Evolutionary conservation across 495 filamentous ascomycete genomes (phyloP).

Genomic region (Penicillium verhagenii): DNA sequence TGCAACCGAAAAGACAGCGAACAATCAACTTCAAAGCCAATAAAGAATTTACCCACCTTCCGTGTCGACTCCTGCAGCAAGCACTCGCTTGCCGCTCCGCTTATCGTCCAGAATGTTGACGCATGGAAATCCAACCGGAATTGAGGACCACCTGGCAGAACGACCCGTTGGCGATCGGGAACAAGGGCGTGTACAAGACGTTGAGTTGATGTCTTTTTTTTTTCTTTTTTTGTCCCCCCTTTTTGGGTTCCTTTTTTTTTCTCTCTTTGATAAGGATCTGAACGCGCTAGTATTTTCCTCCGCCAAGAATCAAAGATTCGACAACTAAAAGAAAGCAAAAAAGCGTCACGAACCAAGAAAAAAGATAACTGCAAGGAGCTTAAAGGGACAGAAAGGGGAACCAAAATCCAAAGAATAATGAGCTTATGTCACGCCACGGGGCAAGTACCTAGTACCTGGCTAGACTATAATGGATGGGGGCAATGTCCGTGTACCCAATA

Average conservation of each 20-base stretch:
- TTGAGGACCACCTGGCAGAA: conserved; percentile 29
- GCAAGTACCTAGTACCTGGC: conserved; percentile 5
- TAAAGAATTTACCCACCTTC: conserved; percentile 41
- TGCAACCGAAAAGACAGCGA: neutral
- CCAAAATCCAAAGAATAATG: conserved; percentile 6
- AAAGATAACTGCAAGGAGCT: conserved; percentile 2
- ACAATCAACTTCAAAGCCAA: conserved; percentile 1
- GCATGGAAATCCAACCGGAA: conserved; percentile 45
- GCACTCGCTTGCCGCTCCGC: conserved; percentile 54
- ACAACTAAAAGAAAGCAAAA: conserved; percentile 1
- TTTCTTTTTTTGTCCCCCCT: neutral
- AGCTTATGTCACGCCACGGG: conserved; percentile 16
- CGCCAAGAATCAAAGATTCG: neutral
- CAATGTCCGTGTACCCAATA: neutral
- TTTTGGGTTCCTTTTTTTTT: neutral
- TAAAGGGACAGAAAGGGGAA: conserved; percentile 12
- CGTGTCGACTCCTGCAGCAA: conserved; percentile 55
- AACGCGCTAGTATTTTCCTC: conserved; percentile 1
- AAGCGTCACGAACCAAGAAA: neutral
- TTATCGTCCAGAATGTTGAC: conserved; percentile 54
- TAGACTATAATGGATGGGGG: neutral
- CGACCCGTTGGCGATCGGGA: conserved; percentile 27
- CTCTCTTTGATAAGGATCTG: neutral
- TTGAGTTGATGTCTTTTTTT: conserved; percentile 4
- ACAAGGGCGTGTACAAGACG: conserved; percentile 1